Percentiles rank a stretch among this genome's conserved stretches.
These are phyloP conservation scores for Pythium rishiriense DNA, from an alignment of 352 stramenopile species.

Conservation along the genomic window DNA sequence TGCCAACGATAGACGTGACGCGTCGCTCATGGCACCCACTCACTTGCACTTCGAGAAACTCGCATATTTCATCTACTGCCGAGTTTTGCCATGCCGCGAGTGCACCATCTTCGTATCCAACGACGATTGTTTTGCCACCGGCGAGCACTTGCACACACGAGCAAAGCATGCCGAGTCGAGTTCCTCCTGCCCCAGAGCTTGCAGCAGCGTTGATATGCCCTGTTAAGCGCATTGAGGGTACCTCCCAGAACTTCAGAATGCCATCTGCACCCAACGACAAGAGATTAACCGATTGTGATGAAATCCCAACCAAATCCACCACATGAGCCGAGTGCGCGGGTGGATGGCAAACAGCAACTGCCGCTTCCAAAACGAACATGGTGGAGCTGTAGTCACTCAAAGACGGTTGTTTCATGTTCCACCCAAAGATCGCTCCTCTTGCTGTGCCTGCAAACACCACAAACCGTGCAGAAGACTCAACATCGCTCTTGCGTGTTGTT, in stretches of 20 bases:
- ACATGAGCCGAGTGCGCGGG: slow-evolving; percentile 54
- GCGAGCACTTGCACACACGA: slow-evolving; percentile 42
- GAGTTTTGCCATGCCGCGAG: slow-evolving; percentile 39
- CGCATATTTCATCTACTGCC: slow-evolving; percentile 2
- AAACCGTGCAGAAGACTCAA: neutral
- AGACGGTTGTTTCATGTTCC: neutral
- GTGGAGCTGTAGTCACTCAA: neutral
- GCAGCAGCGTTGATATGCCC: slow-evolving; percentile 42
- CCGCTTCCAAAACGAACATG: slow-evolving; percentile 21
- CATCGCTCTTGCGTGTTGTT: neutral
- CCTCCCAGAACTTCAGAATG: slow-evolving; percentile 62
- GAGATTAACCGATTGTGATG: slow-evolving; percentile 7
- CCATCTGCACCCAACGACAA: slow-evolving; percentile 53
- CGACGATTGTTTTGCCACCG: slow-evolving; percentile 5
- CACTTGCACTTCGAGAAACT: slow-evolving; percentile 33
- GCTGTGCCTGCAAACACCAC: slow-evolving; percentile 19
- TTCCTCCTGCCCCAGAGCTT: slow-evolving; percentile 16
- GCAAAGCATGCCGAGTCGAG: slow-evolving; percentile 29
- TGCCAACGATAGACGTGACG: slow-evolving; percentile 37
- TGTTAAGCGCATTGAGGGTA: slow-evolving; percentile 37
- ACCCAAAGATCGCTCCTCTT: slow-evolving; percentile 21
- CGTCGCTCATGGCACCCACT: slow-evolving; percentile 43
- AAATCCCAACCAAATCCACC: slow-evolving; percentile 22
- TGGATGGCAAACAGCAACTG: neutral
- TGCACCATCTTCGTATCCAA: slow-evolving; percentile 61